phyloP scores from a whole-genome alignment of 192 early-diverging fungal genomes.

The Dissophora globulifera region DNA sequence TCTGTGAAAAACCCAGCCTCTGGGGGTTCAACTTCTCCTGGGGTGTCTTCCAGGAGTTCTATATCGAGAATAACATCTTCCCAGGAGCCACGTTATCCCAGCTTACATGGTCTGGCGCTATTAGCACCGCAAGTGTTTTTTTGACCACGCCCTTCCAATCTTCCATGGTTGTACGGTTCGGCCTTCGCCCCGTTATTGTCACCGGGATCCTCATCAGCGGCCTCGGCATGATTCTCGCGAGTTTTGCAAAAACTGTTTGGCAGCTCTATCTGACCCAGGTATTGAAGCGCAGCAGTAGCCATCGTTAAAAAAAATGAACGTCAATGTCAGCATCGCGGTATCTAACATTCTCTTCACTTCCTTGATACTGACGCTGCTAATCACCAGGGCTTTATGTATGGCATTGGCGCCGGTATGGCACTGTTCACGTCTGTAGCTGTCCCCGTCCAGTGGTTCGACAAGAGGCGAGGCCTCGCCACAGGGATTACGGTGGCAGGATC shows the following conservation, averaged over 20 bases:
- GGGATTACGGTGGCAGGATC: slow-evolving; percentile 75
- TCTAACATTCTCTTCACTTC: too few relatives aligned
- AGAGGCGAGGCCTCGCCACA: slow-evolving; percentile 68
- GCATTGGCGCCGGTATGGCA: slow-evolving; percentile 68
- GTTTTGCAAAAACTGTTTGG: slow-evolving; percentile 73
- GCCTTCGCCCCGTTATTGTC: slow-evolving; percentile 28
- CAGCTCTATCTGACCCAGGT: slow-evolving; percentile 74
- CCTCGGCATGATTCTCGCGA: slow-evolving; percentile 66
- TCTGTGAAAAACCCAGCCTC: too few relatives aligned
- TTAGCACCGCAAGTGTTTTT: slow-evolving; percentile 57
- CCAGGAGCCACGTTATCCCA: slow-evolving; percentile 20
- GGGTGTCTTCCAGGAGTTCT: slow-evolving; percentile 40
- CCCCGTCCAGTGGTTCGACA: slow-evolving; percentile 73
- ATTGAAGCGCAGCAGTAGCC: too few relatives aligned
- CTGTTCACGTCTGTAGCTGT: slow-evolving; percentile 71
- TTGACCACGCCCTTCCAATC: slow-evolving; percentile 51
- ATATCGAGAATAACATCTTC: slow-evolving; percentile 11
- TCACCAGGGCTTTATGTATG: too few relatives aligned
- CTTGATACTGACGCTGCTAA: too few relatives aligned
- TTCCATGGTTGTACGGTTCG: slow-evolving; percentile 30
- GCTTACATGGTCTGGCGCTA: slow-evolving; percentile 51
- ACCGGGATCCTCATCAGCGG: slow-evolving; percentile 53
- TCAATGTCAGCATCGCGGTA: too few relatives aligned
- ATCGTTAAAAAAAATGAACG: too few relatives aligned
- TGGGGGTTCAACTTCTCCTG: slow-evolving; percentile 31